phyloP scores from a whole-genome alignment of 306 rosid genomes.

The Sesbania bispinosa region DNA sequence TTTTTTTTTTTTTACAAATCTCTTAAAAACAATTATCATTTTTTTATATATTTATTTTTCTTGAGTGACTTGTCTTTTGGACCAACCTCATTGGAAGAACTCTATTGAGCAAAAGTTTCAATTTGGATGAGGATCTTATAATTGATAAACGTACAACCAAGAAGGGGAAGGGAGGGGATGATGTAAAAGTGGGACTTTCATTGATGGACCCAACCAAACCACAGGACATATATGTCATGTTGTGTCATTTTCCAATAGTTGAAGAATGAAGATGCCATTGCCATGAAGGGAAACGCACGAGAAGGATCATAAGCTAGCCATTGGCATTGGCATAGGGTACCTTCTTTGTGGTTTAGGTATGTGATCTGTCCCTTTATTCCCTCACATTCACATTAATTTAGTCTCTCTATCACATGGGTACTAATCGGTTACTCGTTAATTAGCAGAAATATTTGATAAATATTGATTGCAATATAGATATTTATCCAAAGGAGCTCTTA shows the following conservation, averaged over 20 bases:
- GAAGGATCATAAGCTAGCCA: conserved; percentile 16
- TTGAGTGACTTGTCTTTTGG: too few species aligned
- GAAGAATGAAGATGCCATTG: background rate
- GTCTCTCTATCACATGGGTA: conserved; percentile 21
- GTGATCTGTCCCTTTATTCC: conserved; percentile 10
- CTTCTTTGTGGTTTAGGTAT: background rate
- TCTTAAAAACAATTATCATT: too few species aligned
- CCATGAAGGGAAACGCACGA: background rate
- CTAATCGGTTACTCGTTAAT: background rate
- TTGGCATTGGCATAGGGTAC: background rate
- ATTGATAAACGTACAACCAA: background rate
- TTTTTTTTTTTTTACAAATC: too few species aligned
- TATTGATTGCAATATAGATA: background rate
- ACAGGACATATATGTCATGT: background rate
- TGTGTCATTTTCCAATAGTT: background rate
- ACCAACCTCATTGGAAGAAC: background rate
- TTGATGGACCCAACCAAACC: too few species aligned
- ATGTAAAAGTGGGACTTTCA: background rate
- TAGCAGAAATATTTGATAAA: background rate
- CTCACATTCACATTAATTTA: background rate
- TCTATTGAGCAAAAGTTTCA: background rate
- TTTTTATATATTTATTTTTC: too few species aligned
- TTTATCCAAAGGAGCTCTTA: too few species aligned
- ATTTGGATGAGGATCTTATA: background rate
- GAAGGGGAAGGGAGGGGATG: background rate